phyloP scores from a whole-genome alignment of 306 rosid genomes.

The Castanea mollissima region DNA sequence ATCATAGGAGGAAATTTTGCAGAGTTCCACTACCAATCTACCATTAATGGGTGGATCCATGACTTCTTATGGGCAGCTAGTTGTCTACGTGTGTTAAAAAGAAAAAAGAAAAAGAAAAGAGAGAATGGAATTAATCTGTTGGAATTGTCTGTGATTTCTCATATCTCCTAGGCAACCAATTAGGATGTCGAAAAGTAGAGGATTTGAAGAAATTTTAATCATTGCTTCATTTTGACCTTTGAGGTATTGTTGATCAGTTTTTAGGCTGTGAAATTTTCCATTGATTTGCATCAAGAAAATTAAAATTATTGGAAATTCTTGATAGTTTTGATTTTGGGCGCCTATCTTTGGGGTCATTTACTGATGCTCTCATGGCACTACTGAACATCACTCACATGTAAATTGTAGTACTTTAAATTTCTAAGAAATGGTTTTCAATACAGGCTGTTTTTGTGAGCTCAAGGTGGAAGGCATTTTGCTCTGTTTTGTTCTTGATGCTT shows the following conservation, averaged over 20 bases:
- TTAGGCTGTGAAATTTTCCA: not conserved
- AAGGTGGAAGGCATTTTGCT: not conserved
- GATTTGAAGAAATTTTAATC: not conserved
- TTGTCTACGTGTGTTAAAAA: too few relatives aligned
- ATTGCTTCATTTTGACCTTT: not conserved
- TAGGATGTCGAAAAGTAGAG: not conserved
- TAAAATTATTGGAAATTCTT: not conserved
- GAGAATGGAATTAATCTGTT: too few relatives aligned
- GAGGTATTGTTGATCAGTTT: not conserved
- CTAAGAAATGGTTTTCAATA: not conserved
- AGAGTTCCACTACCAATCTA: too few relatives aligned
- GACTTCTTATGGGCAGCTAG: too few relatives aligned
- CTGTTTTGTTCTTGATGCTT: not conserved
- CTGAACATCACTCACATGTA: not conserved
- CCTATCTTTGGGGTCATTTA: not conserved
- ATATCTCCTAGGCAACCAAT: too few relatives aligned
- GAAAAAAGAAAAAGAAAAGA: too few relatives aligned
- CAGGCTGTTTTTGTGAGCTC: not conserved
- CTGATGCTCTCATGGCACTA: not conserved
- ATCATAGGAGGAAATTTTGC: too few relatives aligned
- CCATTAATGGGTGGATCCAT: too few relatives aligned
- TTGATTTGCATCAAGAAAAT: not conserved
- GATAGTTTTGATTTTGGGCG: not conserved
- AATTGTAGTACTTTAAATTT: not conserved
- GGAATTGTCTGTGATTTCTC: not conserved